Evolutionary conservation across 2,329 filamentous ascomycete genomes (phyloP), one percentile per base, ranked within the genome.

Genomic region (Aspergillus novoparasiticus): DNA sequence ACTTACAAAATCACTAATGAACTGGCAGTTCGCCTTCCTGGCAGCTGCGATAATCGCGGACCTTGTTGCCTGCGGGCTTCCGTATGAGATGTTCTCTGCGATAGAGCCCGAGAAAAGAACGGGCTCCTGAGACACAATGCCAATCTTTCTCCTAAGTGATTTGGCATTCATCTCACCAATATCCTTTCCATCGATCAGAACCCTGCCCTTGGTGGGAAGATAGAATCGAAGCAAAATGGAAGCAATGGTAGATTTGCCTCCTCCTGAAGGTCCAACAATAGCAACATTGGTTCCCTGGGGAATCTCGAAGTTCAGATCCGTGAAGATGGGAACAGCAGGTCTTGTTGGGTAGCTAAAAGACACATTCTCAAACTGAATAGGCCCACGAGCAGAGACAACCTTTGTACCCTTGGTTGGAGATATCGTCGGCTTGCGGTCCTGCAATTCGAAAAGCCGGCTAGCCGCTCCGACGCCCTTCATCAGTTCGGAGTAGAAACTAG

Each of bases 391-490:
- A 28, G 93, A 96, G 60, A 83, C 85, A 34, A 99, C 93, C 64
- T 88, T 90, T 34, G 84, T 75, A 66, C 95, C 95, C 58, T 90
- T 88, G 0, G 96, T 99, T 23, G 94, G 88, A n/a, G 90, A 90
- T 65, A 98, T 96, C 2, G 89, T 90, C 0, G 94, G 91, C 63
- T 92, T 84, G 66, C 95, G 89, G 76, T 99, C 95, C 76, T 98
- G 94, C 6, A 99, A 86, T 75, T 99, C 95, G 73, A 99, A 99
- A 1, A 99, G 84, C 64, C 95, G 90, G 73, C 91, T 96, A n/a
- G 95, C 95, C 48, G 95, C 95, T 72, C 96, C 95, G 4, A 97
- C 94, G 48, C 96, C 96, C 79, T 99, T 99, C 95, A 99, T 99
- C 65, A 99, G 85, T 76, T 99, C 95, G 0, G 94, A 97, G 79